Base-by-base conservation (phyloP, 768 basidiomycete species). In the Holtermannia corniformis region DNA sequence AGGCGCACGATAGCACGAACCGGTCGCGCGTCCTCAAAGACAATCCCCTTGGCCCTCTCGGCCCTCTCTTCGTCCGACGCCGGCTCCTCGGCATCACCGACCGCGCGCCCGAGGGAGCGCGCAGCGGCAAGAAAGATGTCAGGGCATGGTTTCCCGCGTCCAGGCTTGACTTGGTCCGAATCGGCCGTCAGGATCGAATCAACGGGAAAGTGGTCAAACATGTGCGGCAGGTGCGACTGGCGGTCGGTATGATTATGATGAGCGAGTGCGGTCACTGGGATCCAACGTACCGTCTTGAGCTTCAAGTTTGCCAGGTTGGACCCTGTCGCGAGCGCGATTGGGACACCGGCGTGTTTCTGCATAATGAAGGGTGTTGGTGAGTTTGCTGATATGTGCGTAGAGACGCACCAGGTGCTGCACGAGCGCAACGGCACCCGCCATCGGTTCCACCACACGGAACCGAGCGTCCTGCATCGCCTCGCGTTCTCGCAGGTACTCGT, bases 81-180 rank as follows among this genome's bases (percentile, higher is more conserved):
- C 12, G 55, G 60, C 44, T 50, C 50, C 24, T 64, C 62, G 0
- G 65, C 62, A 4, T 61, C 56, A 2, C 70, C 70, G 1, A 72
- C 70, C 22, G 68, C 63, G 11, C 60, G 55, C 5, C 70, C 70
- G 37, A 72, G 49, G 26, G 57, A 59, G 1, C 61, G 56, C n/a
- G 70, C 70, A 1, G 70, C 70, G 48, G 70, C 70, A 16, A 72
- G 54, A 47, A 67, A 72, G 51, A 72, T 65, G 53, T 72, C 70
- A 21, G 70, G 70, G 40, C 52, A 56, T 4, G 70, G 70, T 47
- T 72, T 72, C 5, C 68, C 68, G 37, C 70, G 52, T n/a, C 67
- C 70, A 28, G 61, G 63, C 37, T 58, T 59, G 27, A 72, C 59
- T 27, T 65, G 54, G 3, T 63, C 59, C 13, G 68, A 70, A 46